Evolutionary conservation across 2,329 filamentous ascomycete genomes (phyloP), one percentile per base, ranked within the genome.

Genomic region (Myriosclerotinia scirpicola): DNA sequence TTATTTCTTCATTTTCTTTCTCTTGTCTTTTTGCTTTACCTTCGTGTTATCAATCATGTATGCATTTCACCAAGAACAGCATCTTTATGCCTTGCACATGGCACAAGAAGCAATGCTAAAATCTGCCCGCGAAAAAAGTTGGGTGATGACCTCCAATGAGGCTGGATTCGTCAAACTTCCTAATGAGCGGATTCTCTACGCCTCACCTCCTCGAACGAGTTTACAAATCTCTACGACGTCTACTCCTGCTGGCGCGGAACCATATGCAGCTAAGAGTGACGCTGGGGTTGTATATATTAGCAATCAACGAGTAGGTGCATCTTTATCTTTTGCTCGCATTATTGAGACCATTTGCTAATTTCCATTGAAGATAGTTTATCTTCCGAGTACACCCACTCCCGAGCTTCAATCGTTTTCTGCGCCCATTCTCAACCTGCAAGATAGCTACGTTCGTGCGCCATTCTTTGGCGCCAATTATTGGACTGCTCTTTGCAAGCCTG

Each of bases 381-480:
- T 98, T 20, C 93, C 94, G 22, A 81, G 87, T 64, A 84, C 87
- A 67, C 84, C 88, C 5, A 90, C 89, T 22, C 81, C 83, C 64
- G 79, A 73, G 36, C 77, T 97, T 76, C 88, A 94, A 77, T 97
- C 93, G 60, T 97, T 98, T 79, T 92, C 92, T 53, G 88, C 90
- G 0, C 93, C 93, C 52, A 90, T 97, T 68, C 85, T 97, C 70
- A 93, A 94, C 76, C 85, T 96, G 54, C 87, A 91, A 78, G 94
- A 98, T 78, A 90, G 90, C 8, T 91, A 91, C 75, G 90, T 96
- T 68, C 88, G 89, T 42, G 91, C 93, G 3, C 93, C 94, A 44
- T 96, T 93, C 83, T 96, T 97, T 77, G 93, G 94, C 26, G 90
- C 92, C 5, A 97, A 96, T 82, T 90, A 91, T 71, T 98, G 93